phyloP scores from a whole-genome alignment of 345 rosid species.

The Gossypium rotundifolium region DNA sequence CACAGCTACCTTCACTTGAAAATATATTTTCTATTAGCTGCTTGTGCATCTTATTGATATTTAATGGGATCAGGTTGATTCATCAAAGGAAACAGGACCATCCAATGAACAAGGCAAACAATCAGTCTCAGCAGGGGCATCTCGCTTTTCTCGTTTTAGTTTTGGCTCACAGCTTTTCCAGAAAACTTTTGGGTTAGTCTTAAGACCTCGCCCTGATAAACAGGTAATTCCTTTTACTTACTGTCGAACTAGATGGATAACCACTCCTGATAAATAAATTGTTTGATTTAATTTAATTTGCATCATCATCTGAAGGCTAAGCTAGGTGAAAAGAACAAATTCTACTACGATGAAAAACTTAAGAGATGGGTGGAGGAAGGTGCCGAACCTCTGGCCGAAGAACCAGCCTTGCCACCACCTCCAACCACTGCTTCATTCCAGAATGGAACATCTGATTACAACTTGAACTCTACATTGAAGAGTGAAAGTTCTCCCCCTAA shows the following conservation, averaged over 20 bases:
- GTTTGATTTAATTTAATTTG: conserved; percentile 16
- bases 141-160: conserved; percentile 77
- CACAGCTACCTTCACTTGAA: conserved; percentile 6
- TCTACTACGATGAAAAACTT: conserved; percentile 84
- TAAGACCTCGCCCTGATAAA: conserved; percentile 61
- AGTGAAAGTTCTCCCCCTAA: conserved; percentile 44
- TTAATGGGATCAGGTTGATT: conserved; percentile 40
- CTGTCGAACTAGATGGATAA: neutral
- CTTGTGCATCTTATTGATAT: conserved; percentile 18
- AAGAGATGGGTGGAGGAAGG: conserved; percentile 99
- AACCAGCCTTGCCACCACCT: conserved; percentile 78
- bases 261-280: conserved; percentile 3
- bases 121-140: conserved; percentile 33
- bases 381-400: conserved; percentile 78
- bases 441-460: conserved; percentile 62
- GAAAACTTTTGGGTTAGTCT: conserved; percentile 78
- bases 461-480: conserved; percentile 48
- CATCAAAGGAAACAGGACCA: conserved; percentile 44
- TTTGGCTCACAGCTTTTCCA: conserved; percentile 76
- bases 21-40: neutral
- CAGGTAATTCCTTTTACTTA: conserved; percentile 42
- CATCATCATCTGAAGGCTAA: conserved; percentile 59
- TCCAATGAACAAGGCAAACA: conserved; percentile 54
- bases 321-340: conserved; percentile 81
- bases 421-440: conserved; percentile 50